Percentiles rank a stretch among this genome's conserved stretches.
Evolutionary conservation across 257 asterid species (phyloP).

Genomic region (Salvia hispanica): DNA sequence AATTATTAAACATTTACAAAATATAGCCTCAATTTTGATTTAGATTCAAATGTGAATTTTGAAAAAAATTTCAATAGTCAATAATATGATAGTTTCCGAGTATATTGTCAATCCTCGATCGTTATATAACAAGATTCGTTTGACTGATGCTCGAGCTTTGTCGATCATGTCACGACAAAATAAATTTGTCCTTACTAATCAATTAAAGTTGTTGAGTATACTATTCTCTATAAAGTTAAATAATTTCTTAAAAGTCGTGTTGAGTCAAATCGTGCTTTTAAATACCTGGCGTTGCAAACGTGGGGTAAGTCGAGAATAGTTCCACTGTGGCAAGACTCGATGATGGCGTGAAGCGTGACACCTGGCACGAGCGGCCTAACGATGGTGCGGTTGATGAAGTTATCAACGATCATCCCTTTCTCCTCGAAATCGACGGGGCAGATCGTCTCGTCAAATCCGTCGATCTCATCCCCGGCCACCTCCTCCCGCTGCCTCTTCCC

Average conservation of each 20-base stretch:
- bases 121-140: too few species aligned
- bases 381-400: conserved; percentile 52
- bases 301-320: conserved; percentile 66
- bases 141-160: too few species aligned
- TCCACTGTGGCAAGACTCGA: conserved; percentile 86
- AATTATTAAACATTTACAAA: not conserved
- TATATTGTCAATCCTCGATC: too few species aligned
- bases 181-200: too few species aligned
- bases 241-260: too few species aligned
- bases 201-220: too few species aligned
- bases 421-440: conserved; percentile 64
- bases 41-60: too few species aligned
- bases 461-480: conserved; percentile 31
- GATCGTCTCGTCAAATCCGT: conserved; percentile 43
- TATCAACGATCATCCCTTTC: conserved; percentile 59
- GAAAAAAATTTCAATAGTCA: too few species aligned
- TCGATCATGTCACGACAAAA: too few species aligned
- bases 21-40: too few species aligned
- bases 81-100: too few species aligned
- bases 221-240: too few species aligned
- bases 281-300: conserved; percentile 48
- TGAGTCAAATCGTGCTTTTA: not conserved
- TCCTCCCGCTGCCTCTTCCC: conserved; percentile 34
- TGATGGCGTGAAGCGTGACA: conserved; percentile 68
- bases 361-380: conserved; percentile 52